Conservation (phyloP, 1,284 basidiomycete species). For the Heterobasidion occidentale region DNA sequence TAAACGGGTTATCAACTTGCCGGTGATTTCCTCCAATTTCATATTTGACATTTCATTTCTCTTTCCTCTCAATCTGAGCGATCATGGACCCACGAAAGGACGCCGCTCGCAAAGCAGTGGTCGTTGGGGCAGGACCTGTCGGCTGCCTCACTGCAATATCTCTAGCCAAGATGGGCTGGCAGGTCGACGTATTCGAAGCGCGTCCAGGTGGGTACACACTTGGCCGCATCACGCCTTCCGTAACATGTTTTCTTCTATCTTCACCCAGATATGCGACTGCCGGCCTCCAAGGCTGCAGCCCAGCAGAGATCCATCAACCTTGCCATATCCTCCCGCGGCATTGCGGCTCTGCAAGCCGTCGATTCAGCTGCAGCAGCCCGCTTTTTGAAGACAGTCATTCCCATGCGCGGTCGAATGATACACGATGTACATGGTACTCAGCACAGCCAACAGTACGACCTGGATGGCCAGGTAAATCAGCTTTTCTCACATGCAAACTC, state of each 20-base stretch:
- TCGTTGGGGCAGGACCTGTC: constrained; percentile 89
- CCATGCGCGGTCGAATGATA: constrained; percentile 95
- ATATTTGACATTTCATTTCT: neutral
- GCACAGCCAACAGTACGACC: constrained; percentile 84
- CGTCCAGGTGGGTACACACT: constrained; percentile 59
- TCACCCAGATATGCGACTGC: constrained; percentile 58
- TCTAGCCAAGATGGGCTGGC: constrained; percentile 84
- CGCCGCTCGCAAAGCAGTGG: constrained; percentile 37
- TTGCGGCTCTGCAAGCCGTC: constrained; percentile 79
- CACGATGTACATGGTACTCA: constrained; percentile 67
- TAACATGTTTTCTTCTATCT: constrained; percentile 11
- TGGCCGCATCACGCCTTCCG: neutral
- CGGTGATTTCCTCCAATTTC: neutral
- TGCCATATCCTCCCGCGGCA: constrained; percentile 89
- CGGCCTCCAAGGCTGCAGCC: constrained; percentile 52
- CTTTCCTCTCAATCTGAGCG: neutral
- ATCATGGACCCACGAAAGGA: neutral
- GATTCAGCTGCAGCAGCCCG: constrained; percentile 67
- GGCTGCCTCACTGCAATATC: constrained; percentile 88
- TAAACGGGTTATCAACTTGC: neutral
- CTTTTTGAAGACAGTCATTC: constrained; percentile 78
- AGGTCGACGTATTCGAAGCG: constrained; percentile 85
- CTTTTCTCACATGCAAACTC: constrained; percentile 11
- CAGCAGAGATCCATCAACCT: constrained; percentile 92
- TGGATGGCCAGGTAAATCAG: constrained; percentile 65